Percentiles rank a stretch among this genome's conserved stretches.
These are phyloP conservation scores for Curvularia sp. DNA, from an alignment of 2,329 filamentous ascomycete species.

Conservation along the genomic window DNA sequence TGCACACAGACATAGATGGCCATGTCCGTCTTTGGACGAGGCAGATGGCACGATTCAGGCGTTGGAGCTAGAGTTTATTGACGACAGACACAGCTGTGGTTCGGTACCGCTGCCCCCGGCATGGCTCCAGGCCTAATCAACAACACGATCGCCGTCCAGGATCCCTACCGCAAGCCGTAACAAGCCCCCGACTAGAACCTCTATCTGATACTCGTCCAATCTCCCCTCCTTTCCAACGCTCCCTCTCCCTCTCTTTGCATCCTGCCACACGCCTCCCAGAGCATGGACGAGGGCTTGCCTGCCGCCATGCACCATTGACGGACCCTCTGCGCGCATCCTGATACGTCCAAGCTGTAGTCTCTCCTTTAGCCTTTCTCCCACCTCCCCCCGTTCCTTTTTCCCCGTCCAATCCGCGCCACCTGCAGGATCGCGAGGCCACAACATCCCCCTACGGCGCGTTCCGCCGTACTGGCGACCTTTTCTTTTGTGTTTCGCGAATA, in stretches of 20 bases:
- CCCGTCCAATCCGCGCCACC: slow-evolving; percentile 22
- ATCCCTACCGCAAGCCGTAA: slow-evolving; percentile 11
- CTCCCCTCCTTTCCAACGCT: slow-evolving; percentile 6
- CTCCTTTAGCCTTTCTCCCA: slow-evolving; percentile 17
- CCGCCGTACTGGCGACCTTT: background rate
- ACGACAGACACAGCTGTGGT: background rate
- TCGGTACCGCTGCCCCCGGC: background rate
- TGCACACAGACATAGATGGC: background rate
- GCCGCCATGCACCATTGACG: slow-evolving; percentile 12
- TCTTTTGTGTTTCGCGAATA: slow-evolving; percentile 11
- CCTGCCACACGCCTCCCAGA: slow-evolving; percentile 1
- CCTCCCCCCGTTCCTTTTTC: no score
- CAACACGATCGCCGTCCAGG: slow-evolving; percentile 21
- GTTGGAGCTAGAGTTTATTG: slow-evolving; percentile 3
- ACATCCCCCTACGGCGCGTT: slow-evolving; percentile 9
- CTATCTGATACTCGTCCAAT: slow-evolving; percentile 11
- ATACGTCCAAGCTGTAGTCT: slow-evolving; percentile 1
- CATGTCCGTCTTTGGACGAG: background rate
- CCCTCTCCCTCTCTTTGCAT: background rate
- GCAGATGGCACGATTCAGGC: slow-evolving; percentile 3
- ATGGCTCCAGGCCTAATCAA: slow-evolving; percentile 15
- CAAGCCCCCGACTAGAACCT: slow-evolving; percentile 13
- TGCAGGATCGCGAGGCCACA: slow-evolving; percentile 27
- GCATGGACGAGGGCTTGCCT: slow-evolving; percentile 1
- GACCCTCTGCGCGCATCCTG: background rate